These are phyloP conservation scores for Lojkania enalia DNA, from an alignment of 2,329 filamentous ascomycete genomes.

Conservation along the genomic window DNA sequence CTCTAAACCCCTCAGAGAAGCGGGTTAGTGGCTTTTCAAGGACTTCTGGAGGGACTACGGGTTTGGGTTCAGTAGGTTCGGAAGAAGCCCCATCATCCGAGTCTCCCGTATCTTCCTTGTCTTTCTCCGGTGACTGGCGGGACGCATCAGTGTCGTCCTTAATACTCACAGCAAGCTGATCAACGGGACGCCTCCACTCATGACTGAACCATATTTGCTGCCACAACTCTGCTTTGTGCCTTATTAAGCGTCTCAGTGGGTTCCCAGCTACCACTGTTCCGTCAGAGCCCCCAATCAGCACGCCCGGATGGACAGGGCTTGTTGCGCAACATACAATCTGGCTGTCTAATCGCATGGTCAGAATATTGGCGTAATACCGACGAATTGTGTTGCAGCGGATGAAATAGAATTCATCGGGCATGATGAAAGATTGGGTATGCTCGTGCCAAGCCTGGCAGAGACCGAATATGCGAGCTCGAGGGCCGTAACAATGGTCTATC, in stretches of 20 bases:
- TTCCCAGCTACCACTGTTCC: conserved; percentile 58
- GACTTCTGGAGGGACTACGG: conserved; percentile 12
- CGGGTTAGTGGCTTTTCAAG: conserved; percentile 35
- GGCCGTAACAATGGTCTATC: conserved; percentile 49
- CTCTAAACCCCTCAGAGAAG: conserved; percentile 49
- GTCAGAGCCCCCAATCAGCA: conserved; percentile 56
- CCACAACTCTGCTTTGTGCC: conserved; percentile 55
- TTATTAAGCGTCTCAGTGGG: conserved; percentile 55
- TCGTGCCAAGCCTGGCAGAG: conserved; percentile 59
- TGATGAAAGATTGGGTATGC: conserved; percentile 57
- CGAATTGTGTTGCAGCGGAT: conserved; percentile 55
- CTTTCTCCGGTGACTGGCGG: too few relatives aligned
- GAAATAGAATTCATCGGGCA: conserved; percentile 59
- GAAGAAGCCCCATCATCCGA: not conserved
- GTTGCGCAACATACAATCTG: conserved; percentile 50
- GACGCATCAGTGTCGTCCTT: too few relatives aligned
- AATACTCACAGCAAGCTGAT: not conserved
- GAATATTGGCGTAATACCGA: conserved; percentile 54
- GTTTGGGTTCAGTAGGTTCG: not conserved
- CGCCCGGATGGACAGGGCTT: conserved; percentile 58
- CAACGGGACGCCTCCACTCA: conserved; percentile 54
- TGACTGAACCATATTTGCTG: conserved; percentile 62
- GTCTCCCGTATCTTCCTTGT: too few relatives aligned
- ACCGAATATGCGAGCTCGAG: conserved; percentile 55
- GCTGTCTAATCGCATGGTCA: conserved; percentile 41